Evolutionary conservation across 805 yeast species (phyloP), one percentile per base, ranked within the genome.

Genomic region (Kurtzmaniella cleridarum): DNA sequence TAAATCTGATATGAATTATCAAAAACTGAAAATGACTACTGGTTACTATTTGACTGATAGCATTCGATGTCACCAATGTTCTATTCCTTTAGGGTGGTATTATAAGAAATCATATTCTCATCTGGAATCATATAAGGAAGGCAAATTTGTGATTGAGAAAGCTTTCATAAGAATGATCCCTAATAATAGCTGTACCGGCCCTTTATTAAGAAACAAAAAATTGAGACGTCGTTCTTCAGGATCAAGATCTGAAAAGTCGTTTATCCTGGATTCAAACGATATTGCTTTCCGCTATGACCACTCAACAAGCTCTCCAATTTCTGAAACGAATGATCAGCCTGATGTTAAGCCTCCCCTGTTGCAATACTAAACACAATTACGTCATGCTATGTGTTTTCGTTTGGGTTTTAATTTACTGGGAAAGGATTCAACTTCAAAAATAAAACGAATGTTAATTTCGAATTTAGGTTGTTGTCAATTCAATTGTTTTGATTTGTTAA

Each of bases 131-230:
- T 68, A 68, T 45, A 68, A 68, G 42, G 74, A 68, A 49, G 71
- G 72, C 32, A 68, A 68, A 49, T 68, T 53, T 46, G 74, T 68
- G 34, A 65, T 68, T 47, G 74, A 68, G 49, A 53, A 57, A 29
- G 53, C 55, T 32, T 68, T 42, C 48, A 55, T 68, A 13, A 53
- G 55, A 38, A 53, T 57, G 37, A 60, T 66, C 26, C 53, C 63
- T 34, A 66, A 66, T 43, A 59, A 62, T 44, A 53, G 60, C 15
- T 51, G 66, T 13, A 61, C 64, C 12, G 53, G 60, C n/a, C 43
- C 42, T 11, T 53, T 68, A 33, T 44, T 57, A 14, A 64, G 61
- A 36, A 57, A 61, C 36, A 51, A 51, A 34, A 48, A 48, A 42
- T 44, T 36, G 34, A 37, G 43, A n/a, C 45, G 47, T 18, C 43